phyloP scores from a whole-genome alignment of 345 rosid species.

The Populus alba region DNA sequence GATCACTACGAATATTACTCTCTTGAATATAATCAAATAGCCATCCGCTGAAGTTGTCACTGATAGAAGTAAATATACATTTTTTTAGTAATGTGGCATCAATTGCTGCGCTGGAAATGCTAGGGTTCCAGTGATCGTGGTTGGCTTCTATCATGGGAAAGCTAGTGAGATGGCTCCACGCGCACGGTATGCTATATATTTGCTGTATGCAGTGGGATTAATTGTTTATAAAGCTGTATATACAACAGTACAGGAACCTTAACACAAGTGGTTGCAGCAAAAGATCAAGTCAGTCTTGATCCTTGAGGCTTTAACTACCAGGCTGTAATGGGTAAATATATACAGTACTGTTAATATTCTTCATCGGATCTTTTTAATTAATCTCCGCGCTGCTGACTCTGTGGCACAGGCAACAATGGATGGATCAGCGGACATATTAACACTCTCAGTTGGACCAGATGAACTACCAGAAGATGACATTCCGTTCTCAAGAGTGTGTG shows the following conservation, averaged over 20 bases:
- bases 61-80: background rate
- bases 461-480: slow-evolving; percentile 56
- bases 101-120: slow-evolving; percentile 79
- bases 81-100: slow-evolving; percentile 77
- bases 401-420: slow-evolving; percentile 52
- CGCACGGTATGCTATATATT: slow-evolving; percentile 47
- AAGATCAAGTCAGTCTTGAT: slow-evolving; percentile 60
- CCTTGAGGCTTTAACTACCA: background rate
- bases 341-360: background rate
- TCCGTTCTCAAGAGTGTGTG: slow-evolving; percentile 60
- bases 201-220: background rate
- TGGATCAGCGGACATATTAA: slow-evolving; percentile 59
- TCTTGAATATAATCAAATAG: background rate
- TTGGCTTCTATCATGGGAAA: slow-evolving; percentile 65
- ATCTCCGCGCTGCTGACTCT: background rate
- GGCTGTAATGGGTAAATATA: background rate
- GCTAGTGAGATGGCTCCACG: slow-evolving; percentile 90
- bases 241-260: slow-evolving; percentile 66
- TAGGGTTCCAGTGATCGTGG: slow-evolving; percentile 66
- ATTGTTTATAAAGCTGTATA: slow-evolving; percentile 69
- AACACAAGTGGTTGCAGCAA: slow-evolving; percentile 80
- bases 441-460: slow-evolving; percentile 71
- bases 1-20: background rate
- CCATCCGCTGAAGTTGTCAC: background rate
- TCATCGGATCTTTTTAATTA: background rate